phyloP scores from a whole-genome alignment of 176 grass and related monocot genomes.

The Eremochloa ophiuroides region DNA sequence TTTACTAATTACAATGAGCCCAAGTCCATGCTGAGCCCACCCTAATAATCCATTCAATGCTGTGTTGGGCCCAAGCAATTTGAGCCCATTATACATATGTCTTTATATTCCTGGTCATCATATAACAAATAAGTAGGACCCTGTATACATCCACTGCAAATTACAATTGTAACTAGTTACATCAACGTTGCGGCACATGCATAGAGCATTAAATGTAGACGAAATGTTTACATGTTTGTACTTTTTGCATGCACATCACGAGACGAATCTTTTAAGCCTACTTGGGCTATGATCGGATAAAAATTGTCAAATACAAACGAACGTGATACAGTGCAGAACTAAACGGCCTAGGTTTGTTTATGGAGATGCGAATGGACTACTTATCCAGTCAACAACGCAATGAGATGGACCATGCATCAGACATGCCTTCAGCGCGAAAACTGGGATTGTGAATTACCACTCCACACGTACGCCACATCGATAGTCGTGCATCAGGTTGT shows the following conservation, averaged over 20 bases:
- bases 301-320: no score
- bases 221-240: no score
- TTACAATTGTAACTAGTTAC: no score
- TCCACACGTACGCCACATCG: neutral
- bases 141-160: no score
- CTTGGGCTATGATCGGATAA: no score
- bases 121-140: neutral
- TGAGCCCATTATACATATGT: neutral
- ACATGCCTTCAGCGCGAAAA: neutral
- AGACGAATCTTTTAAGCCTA: no score
- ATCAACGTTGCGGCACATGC: no score
- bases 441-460: neutral
- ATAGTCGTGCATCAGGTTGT: neutral
- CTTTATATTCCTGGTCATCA: neutral
- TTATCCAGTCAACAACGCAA: neutral
- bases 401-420: neutral
- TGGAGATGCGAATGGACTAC: neutral
- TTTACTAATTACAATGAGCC: neutral
- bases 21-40: neutral
- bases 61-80: neutral
- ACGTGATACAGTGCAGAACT: no score
- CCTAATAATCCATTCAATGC: neutral
- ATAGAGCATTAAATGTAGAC: no score
- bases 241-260: no score
- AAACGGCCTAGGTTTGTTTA: neutral